phyloP scores from a whole-genome alignment of 2,329 filamentous ascomycete genomes.

The Phyllachora maydis region DNA sequence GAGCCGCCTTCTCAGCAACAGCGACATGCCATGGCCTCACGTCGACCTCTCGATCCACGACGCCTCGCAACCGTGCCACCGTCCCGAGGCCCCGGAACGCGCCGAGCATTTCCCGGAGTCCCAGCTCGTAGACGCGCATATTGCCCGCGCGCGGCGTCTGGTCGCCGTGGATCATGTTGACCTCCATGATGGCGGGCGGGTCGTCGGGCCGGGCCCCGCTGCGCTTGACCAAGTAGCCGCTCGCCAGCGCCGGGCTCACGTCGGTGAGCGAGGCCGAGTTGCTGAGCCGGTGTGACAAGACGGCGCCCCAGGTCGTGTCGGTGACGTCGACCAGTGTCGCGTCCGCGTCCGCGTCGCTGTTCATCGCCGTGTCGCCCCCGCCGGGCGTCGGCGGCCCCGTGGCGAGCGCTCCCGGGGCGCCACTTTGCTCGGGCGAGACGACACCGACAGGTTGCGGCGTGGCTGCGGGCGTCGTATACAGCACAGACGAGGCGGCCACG shows the following conservation, averaged over 20 bases:
- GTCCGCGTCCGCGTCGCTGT: slow-evolving; percentile 30
- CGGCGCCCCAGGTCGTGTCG: slow-evolving; percentile 57
- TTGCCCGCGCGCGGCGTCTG: slow-evolving; percentile 14
- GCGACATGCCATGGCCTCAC: slow-evolving; percentile 63
- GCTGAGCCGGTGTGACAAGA: slow-evolving; percentile 45
- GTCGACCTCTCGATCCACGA: slow-evolving; percentile 35
- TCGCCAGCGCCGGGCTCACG: slow-evolving; percentile 34
- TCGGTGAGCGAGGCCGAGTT: slow-evolving; percentile 34
- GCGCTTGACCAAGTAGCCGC: slow-evolving; percentile 46
- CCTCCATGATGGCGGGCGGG: slow-evolving; percentile 37
- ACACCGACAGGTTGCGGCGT: slow-evolving; percentile 37
- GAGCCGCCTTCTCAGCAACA: slow-evolving; percentile 46
- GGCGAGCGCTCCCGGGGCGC: slow-evolving; percentile 22
- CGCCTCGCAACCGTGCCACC: slow-evolving; percentile 44
- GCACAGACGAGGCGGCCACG: slow-evolving; percentile 14
- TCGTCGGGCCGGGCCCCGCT: slow-evolving; percentile 29
- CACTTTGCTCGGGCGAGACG: slow-evolving; percentile 38
- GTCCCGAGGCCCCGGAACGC: slow-evolving; percentile 50
- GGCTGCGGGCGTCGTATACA: slow-evolving; percentile 43
- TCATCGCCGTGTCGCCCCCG: slow-evolving; percentile 6
- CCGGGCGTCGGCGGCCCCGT: too few relatives aligned
- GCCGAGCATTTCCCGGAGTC: slow-evolving; percentile 49
- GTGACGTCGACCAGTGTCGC: slow-evolving; percentile 50
- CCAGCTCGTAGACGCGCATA: slow-evolving; percentile 34
- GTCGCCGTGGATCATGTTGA: slow-evolving; percentile 40